Evolutionary conservation across 768 basidiomycete genomes (phyloP), one percentile per base, ranked within the genome.

Genomic region (Leccinum variicolor): DNA sequence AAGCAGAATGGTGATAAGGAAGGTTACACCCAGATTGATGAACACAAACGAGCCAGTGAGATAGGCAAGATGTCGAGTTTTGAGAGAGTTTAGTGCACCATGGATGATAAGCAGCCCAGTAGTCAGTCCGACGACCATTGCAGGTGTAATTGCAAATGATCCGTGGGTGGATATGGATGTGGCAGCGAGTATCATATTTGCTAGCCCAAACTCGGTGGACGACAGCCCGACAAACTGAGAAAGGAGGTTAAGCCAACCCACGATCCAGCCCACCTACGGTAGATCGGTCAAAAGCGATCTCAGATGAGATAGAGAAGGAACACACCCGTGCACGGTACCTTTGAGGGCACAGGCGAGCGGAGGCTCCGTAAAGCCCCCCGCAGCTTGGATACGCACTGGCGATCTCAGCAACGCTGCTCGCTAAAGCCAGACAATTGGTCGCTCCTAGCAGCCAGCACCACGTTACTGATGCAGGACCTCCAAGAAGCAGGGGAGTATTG

Each of bases 301-400:
- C 45, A 7, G 46, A 54, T 1, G 34, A 58, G 26, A 34, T 19
- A 17, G 19, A 49, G 29, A 61, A 33, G 6, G 17, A 25, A 65
- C 73, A 31, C 64, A 86, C 88, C 67, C 76, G 82, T 39, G 89
- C 83, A 52, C 89, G 83, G 65, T 88, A 79, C 55, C 70, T 79
- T 61, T 75, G 79, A 0, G 89, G 89, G 6, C 84, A 83, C 9
- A 90, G 74, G 65, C 84, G 83, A n/a, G 88, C 87, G 26, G 89
- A 90, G 3, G 89, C 89, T n/a, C 88, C 89, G 63, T 90, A 90
- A 3, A 69, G 51, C 9, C 62, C 69, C 6, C 68, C 69, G 15
- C 69, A 70, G 9, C 69, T 73, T 41, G 69, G 69, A 61, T 67
- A 71, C 3, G 71, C 69, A 5, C 71, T 73, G 59, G 66, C 71